These are phyloP conservation scores for Ophiocordyceps camponoti-rufipedis DNA, from an alignment of 2,329 filamentous ascomycete species.

Conservation along the genomic window DNA sequence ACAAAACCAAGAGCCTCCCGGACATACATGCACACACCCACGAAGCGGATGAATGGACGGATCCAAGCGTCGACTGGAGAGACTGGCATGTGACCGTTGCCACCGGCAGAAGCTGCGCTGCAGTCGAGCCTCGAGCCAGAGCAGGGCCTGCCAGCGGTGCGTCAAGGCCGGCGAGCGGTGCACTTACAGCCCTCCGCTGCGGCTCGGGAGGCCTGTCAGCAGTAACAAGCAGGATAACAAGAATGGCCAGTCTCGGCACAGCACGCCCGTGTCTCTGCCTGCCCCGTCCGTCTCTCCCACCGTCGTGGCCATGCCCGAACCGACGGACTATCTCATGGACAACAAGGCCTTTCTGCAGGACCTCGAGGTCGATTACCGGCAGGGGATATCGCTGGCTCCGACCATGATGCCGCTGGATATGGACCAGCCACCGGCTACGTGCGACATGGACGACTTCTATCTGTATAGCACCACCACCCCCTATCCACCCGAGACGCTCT, in stretches of 20 bases:
- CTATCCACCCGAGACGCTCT: neutral
- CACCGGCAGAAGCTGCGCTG: slow-evolving; percentile 2
- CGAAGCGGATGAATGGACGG: neutral
- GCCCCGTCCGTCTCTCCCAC: neutral
- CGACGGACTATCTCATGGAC: neutral
- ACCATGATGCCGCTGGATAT: neutral
- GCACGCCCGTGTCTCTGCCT: neutral
- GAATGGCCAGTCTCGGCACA: neutral
- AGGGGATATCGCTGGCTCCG: neutral
- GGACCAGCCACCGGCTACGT: neutral
- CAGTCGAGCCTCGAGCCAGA: slow-evolving; percentile 1
- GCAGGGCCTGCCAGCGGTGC: slow-evolving; percentile 1
- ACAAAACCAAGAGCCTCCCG: too few relatives aligned
- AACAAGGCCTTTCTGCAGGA: neutral
- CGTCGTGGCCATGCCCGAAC: neutral
- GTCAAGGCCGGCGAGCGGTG: slow-evolving; percentile 2
- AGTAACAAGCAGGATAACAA: neutral
- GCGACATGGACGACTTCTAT: slow-evolving; percentile 1
- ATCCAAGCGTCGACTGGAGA: slow-evolving; percentile 1
- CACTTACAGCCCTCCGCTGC: slow-evolving; percentile 3
- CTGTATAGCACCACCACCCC: neutral
- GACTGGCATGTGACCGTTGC: slow-evolving; percentile 1
- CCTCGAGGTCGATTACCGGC: neutral
- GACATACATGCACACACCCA: neutral
- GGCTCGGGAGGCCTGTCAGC: slow-evolving; percentile 1